Evolutionary conservation across 1,284 basidiomycete species (phyloP).

Genomic region (Apiotrichum veenhuisii): DNA sequence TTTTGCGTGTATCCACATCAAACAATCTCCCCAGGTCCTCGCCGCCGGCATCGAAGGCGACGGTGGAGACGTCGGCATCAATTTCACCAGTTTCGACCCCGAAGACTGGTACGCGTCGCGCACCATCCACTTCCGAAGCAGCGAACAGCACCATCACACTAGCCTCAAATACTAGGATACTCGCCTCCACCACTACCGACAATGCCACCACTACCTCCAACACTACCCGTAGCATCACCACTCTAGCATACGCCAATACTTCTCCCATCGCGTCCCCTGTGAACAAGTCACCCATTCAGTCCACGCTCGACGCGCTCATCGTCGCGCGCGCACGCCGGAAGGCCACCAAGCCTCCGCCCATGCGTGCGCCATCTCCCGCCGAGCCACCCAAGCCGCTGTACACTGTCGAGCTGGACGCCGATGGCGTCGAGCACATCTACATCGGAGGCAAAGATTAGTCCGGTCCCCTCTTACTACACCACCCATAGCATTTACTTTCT

Average conservation of each 20-base stretch:
- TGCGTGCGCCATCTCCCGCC: background rate
- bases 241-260: no score
- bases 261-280: background rate
- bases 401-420: slow-evolving; percentile 1
- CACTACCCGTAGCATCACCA: background rate
- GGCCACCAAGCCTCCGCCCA: background rate
- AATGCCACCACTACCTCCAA: no score
- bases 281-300: background rate
- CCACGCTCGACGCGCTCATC: slow-evolving; percentile 7
- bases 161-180: no score
- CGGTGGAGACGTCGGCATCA: no score
- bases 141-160: no score
- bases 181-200: no score
- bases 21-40: background rate
- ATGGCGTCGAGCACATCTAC: slow-evolving; percentile 11
- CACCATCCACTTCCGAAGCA: no score
- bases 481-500: background rate
- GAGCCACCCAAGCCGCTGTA: background rate
- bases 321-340: background rate
- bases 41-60: no score
- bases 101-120: no score
- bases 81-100: no score
- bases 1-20: background rate
- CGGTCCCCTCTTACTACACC: background rate
- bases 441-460: background rate